phyloP scores from a whole-genome alignment of 345 rosid genomes.

The Heritiera littoralis region DNA sequence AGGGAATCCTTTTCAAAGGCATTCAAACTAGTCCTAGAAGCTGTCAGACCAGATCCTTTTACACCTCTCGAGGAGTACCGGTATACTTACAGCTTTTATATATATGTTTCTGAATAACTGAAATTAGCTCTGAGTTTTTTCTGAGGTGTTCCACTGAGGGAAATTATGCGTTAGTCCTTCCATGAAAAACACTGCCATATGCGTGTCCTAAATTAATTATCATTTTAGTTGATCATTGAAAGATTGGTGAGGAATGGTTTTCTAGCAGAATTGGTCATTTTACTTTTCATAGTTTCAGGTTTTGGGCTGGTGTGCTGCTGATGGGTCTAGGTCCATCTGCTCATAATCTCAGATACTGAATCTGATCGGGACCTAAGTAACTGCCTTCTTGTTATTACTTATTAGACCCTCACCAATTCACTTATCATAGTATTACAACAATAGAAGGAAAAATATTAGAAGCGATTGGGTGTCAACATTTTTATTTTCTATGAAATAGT shows the following conservation, averaged over 20 bases:
- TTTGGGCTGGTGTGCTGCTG: background rate
- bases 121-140: slow-evolving; percentile 8
- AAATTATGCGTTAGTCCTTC: background rate
- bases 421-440: background rate
- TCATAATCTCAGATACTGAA: background rate
- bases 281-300: background rate
- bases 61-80: slow-evolving; percentile 94
- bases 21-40: slow-evolving; percentile 73
- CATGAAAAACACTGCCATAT: background rate
- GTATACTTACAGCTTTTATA: slow-evolving; percentile 37
- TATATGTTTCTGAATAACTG: slow-evolving; percentile 12
- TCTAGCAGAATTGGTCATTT: background rate
- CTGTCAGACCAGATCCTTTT: slow-evolving; percentile 85
- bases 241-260: background rate
- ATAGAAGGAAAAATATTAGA: background rate
- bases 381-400: background rate
- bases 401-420: background rate
- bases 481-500: background rate
- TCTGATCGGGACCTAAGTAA: background rate
- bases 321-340: slow-evolving; percentile 2
- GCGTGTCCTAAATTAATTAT: background rate
- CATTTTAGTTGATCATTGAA: background rate
- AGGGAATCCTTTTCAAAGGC: slow-evolving; percentile 84
- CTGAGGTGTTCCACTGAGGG: background rate
- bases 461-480: background rate